Percentiles rank a stretch among this genome's conserved stretches.
These are phyloP conservation scores for Apiosordaria backusii DNA, from an alignment of 495 filamentous ascomycete genomes.

Conservation along the genomic window DNA sequence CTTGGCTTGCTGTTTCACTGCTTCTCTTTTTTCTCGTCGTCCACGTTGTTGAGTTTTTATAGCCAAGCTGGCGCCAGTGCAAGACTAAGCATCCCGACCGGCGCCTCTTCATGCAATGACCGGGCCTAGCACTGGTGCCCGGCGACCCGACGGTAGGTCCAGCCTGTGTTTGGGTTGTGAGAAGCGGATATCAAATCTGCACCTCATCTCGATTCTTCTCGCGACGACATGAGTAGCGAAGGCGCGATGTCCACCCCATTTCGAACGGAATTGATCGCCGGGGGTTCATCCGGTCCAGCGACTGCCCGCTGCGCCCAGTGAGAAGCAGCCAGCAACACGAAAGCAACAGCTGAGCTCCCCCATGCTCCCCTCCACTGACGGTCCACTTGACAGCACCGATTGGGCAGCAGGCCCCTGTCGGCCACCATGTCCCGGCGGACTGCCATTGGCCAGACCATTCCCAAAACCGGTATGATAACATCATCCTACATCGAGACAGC, in stretches of 20 bases:
- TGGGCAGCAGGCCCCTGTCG: conserved; percentile 5
- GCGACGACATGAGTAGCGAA: not conserved
- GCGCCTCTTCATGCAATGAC: not conserved
- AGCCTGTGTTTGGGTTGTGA: not conserved
- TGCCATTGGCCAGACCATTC: conserved; percentile 19
- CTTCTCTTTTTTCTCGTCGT: not conserved
- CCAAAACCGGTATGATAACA: conserved; percentile 30
- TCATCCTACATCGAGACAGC: conserved; percentile 25
- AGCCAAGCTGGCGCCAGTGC: not conserved
- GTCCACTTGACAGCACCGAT: conserved; percentile 8
- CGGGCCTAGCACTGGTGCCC: not conserved
- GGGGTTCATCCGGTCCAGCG: not conserved
- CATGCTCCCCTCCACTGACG: conserved; percentile 2
- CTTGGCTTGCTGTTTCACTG: not conserved
- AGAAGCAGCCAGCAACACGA: not conserved
- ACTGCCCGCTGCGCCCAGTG: not conserved
- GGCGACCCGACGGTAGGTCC: not conserved
- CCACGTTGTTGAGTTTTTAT: not conserved
- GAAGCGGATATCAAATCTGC: conserved; percentile 8
- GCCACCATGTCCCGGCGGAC: conserved; percentile 1
- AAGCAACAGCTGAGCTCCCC: not conserved
- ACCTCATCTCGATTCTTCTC: not conserved
- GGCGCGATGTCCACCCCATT: not conserved
- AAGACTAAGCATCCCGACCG: not conserved
- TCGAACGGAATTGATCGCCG: not conserved